Evolutionary conservation across 2,329 filamentous ascomycete species (phyloP).

Genomic region (Didymellaceae sp.): DNA sequence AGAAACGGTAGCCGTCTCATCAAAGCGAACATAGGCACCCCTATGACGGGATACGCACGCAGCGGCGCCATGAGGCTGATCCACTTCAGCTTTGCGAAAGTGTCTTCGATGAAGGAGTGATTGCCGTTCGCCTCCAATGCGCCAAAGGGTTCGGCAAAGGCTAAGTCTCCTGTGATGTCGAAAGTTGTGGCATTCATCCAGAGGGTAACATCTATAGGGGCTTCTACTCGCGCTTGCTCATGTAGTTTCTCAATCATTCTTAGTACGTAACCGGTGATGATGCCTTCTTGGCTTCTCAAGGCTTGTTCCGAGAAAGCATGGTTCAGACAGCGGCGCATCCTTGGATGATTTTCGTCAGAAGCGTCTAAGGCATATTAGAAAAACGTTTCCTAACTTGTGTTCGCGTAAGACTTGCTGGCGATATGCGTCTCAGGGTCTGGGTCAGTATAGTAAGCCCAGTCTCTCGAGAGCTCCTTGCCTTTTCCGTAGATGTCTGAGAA

Average conservation of each 20-base stretch:
- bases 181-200: conserved; percentile 34
- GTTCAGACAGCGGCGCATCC: neutral
- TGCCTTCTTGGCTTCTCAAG: neutral
- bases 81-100: too few species aligned
- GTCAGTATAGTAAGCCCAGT: neutral
- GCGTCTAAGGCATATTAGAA: too few species aligned
- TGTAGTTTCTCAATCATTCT: neutral
- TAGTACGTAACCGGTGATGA: neutral
- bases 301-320: neutral
- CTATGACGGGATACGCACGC: too few species aligned
- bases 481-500: neutral
- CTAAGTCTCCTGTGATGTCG: conserved; percentile 37
- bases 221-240: neutral
- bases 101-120: too few species aligned
- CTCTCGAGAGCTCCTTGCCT: neutral
- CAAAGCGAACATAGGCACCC: too few species aligned
- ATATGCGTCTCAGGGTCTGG: too few species aligned
- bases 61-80: too few species aligned
- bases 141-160: conserved; percentile 38
- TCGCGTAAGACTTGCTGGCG: too few species aligned
- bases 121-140: too few species aligned
- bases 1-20: too few species aligned
- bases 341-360: neutral
- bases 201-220: conserved; percentile 19
- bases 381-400: too few species aligned